Base-by-base conservation (phyloP, 163 green algal species). In the Scenedesmus sp. region DNA sequence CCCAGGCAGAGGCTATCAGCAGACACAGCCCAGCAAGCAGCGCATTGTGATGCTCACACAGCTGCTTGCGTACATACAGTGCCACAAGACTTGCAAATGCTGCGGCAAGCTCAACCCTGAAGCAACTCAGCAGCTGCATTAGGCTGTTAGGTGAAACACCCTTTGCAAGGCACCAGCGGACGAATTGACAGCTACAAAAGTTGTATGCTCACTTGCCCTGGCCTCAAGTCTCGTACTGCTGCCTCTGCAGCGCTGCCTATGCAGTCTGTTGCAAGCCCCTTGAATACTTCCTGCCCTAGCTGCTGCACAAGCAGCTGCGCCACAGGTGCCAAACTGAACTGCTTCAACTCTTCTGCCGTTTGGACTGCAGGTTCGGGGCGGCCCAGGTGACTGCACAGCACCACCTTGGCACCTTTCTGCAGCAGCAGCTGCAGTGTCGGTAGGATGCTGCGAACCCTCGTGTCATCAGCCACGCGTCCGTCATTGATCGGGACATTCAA, bases 371-470 rank as follows among this genome's bases (percentile, higher is more conserved):
- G 90, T 33, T 94, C 80, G 5, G 94, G 94, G 0, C 94, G 88
- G 1, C 94, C 95, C n/a, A 95, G 83, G 86, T 96, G 94, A 70
- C 85, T 93, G 18, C 82, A 85, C 0, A 96, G 42, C 15, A 91
- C 87, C 0, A 96, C 85, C 0, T 88, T 83, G 0, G 93, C 92
- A 22, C 93, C 89, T 37, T 90, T 79, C 9, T 26, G 3, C 0
- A 92, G 46, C 22, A 96, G 93, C 24, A 92, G 44, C 30, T 90
- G 40, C 40, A 96, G 90, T 9, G 93, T 94, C 5, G 94, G 93
- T 13, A 96, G 88, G 20, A 88, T 89, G 0, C 85, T 91, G 1
- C 16, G 46, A 20, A 95, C 56, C 12, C 93, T 86, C 7, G 90
- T 92, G 51, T 84, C 70, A 72, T 96, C 94, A 1, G 86, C 70